A percentile compares a stretch with the other conserved stretches of the same genome.
Evolutionary conservation across 1,284 basidiomycete species (phyloP).

Genomic region (Boletellus deceptivus): DNA sequence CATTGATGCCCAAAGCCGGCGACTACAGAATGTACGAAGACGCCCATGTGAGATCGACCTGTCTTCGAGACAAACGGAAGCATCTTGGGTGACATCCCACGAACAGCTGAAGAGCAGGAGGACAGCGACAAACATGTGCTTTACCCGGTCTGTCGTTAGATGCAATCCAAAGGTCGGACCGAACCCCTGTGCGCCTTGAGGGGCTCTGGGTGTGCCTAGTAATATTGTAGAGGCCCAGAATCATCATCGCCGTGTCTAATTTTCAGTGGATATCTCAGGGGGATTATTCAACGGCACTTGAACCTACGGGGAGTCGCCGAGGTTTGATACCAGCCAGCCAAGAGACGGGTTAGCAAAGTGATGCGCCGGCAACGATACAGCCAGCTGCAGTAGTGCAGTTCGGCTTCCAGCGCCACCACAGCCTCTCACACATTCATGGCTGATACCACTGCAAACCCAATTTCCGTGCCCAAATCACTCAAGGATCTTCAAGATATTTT

Average conservation of each 20-base stretch:
- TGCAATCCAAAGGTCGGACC: constrained; percentile 64
- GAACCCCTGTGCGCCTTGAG: constrained; percentile 60
- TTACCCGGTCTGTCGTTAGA: constrained; percentile 46
- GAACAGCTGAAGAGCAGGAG: constrained; percentile 15
- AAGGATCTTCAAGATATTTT: constrained; percentile 61
- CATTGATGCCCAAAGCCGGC: constrained; percentile 47
- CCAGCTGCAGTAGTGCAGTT: too few species aligned
- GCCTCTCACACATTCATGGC: constrained; percentile 12
- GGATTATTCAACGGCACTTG: constrained; percentile 37
- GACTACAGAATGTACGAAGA: constrained; percentile 44
- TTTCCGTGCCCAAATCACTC: constrained; percentile 52
- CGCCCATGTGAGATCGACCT: constrained; percentile 45
- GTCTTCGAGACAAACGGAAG: constrained; percentile 43
- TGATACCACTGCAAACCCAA: constrained; percentile 29
- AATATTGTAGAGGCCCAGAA: constrained; percentile 61
- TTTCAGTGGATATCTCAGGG: constrained; percentile 2
- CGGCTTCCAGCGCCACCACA: not conserved
- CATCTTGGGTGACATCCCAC: constrained; percentile 30
- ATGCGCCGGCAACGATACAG: not conserved
- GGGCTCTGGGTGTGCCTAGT: constrained; percentile 51
- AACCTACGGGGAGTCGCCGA: constrained; percentile 50
- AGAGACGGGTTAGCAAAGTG: constrained; percentile 41
- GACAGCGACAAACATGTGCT: constrained; percentile 13
- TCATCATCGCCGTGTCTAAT: constrained; percentile 55
- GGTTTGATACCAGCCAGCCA: constrained; percentile 42